These are phyloP conservation scores for Pichia sp. DNA, from an alignment of 1,139 yeast species.

Conservation along the genomic window DNA sequence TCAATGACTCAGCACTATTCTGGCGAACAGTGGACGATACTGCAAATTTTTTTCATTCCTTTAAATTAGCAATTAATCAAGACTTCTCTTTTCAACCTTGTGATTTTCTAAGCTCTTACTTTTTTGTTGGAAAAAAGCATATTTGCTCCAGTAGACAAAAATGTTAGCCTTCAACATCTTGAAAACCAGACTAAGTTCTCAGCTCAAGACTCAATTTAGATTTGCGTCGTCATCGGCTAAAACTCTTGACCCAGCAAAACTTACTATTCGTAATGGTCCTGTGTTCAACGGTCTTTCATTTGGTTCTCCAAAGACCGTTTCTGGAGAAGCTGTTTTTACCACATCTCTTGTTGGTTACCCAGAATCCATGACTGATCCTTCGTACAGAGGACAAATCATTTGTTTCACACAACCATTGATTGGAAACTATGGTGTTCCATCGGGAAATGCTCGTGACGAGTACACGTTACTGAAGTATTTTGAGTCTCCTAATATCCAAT, in stretches of 20 bases:
- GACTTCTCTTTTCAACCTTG: not conserved
- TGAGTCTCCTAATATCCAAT: slow-evolving; percentile 87
- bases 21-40: not conserved
- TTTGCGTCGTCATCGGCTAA: slow-evolving; percentile 18
- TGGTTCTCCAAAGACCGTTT: slow-evolving; percentile 86
- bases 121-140: not conserved
- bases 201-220: slow-evolving; percentile 3
- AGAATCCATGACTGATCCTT: slow-evolving; percentile 98
- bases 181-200: slow-evolving; percentile 7
- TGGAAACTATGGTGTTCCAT: slow-evolving; percentile 97
- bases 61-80: not conserved
- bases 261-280: slow-evolving; percentile 90
- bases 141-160: not conserved
- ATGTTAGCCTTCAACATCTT: slow-evolving; percentile 19
- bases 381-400: slow-evolving; percentile 91
- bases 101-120: not conserved
- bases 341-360: slow-evolving; percentile 98
- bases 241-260: slow-evolving; percentile 71
- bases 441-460: slow-evolving; percentile 73
- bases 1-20: slow-evolving; percentile 2
- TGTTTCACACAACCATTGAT: slow-evolving; percentile 96
- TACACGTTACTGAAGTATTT: slow-evolving; percentile 81
- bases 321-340: slow-evolving; percentile 97
- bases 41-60: slow-evolving; percentile 8
- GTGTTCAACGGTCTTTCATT: slow-evolving; percentile 89